Conservation (phyloP, 352 stramenopile species). For the Phytopythium ostracodes region DNA sequence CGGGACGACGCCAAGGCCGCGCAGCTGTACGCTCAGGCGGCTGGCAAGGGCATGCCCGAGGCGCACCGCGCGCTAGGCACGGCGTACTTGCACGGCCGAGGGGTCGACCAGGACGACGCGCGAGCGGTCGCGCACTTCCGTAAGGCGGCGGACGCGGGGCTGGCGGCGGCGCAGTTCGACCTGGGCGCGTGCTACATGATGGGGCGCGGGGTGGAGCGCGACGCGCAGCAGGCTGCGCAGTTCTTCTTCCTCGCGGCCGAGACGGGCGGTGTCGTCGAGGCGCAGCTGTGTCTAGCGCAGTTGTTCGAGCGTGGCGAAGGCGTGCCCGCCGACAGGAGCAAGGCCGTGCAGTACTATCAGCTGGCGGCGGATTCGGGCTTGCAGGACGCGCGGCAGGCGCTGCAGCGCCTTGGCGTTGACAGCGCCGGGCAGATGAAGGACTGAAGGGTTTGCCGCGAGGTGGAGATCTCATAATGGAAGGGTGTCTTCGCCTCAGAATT, state of each 20-base stretch:
- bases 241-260: slow-evolving; percentile 73
- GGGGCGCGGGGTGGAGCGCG: slow-evolving; percentile 52
- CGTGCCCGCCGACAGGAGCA: slow-evolving; percentile 38
- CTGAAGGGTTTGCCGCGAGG: background rate
- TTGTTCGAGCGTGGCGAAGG: slow-evolving; percentile 65
- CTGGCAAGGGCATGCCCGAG: slow-evolving; percentile 62
- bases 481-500: too few species aligned
- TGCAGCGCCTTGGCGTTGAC: slow-evolving; percentile 41
- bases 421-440: background rate
- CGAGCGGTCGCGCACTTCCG: slow-evolving; percentile 55
- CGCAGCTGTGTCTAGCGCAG: slow-evolving; percentile 73
- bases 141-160: slow-evolving; percentile 52
- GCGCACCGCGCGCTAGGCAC: slow-evolving; percentile 60
- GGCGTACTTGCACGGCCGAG: slow-evolving; percentile 42
- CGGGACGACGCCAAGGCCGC: slow-evolving; percentile 54
- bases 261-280: slow-evolving; percentile 44
- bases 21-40: slow-evolving; percentile 52
- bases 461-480: too few species aligned
- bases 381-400: slow-evolving; percentile 40
- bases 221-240: slow-evolving; percentile 52
- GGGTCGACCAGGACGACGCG: slow-evolving; percentile 20
- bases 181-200: slow-evolving; percentile 78
- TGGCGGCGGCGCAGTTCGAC: slow-evolving; percentile 69
- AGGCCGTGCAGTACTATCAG: slow-evolving; percentile 79
- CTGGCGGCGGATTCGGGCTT: slow-evolving; percentile 52